Evolutionary conservation across 768 basidiomycete genomes (phyloP), one percentile per base, ranked within the genome.

Genomic region (Termitomyces sp.): DNA sequence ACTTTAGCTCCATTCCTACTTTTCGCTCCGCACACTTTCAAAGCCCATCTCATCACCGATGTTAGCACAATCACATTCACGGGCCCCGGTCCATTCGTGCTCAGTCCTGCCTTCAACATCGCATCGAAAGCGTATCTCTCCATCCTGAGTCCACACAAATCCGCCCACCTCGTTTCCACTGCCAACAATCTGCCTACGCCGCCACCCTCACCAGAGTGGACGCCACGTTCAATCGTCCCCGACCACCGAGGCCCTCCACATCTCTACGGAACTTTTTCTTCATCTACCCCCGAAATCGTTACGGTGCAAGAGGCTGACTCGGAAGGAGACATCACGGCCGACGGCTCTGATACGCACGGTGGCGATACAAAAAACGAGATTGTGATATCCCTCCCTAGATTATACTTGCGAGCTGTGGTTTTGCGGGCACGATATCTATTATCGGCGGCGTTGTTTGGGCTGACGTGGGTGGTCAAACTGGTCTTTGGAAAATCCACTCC

Each of bases 181-280:
- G 45, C 52, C 2, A 58, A 60, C n/a, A 51, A 55, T 24, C 61
- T 75, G 8, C 74, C 71, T 5, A 74, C 72, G 15, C 73, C 74
- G 10, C 74, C 74, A 15, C 68, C 68, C 8, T 74, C 74, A 35
- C 74, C 75, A 9, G 64, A 61, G 35, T 54, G 71, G 30, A 58
- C 55, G 19, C 63, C 68, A 7, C 19, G 55, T 22, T 14, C 10
- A 24, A 46, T 28, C 26, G n/a, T 41, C 12, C 47, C 44, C 30
- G 17, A 11, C 30, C 37, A 41, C 12, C 41, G 32, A 28, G 41
- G 38, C 28, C 28, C 28, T 14, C 22, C 22, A 22, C 24, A 41
- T 8, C 32, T 45, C 2, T 1, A 5, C 2, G 24, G 22, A 15
- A n/a, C 17, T 37, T 45, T 34, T 26, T 17, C 22, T 28, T 28